phyloP scores from a whole-genome alignment of 352 stramenopile species.

The Globisporangium alternatum region DNA sequence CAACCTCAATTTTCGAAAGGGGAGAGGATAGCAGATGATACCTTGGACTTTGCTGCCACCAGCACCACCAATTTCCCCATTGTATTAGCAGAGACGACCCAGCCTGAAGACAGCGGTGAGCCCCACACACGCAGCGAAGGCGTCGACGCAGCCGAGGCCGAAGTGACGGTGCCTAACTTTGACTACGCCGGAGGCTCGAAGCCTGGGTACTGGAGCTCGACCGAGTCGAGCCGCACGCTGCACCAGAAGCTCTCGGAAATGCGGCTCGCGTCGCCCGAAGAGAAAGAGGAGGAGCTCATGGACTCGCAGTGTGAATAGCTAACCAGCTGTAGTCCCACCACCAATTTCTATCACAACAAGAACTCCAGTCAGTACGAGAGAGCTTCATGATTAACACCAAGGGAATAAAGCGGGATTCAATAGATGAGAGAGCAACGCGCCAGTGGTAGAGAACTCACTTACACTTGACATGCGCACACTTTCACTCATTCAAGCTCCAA shows the following conservation, averaged over 20 bases:
- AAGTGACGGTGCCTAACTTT: constrained; percentile 11
- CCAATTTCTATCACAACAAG: background rate
- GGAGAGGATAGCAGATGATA: background rate
- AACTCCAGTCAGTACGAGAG: background rate
- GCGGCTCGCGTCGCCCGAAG: constrained; percentile 13
- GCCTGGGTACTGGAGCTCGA: constrained; percentile 20
- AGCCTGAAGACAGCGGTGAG: background rate
- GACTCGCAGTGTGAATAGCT: background rate
- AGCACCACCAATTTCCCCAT: background rate
- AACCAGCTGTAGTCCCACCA: background rate
- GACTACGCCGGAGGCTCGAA: constrained; percentile 18
- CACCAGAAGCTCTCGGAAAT: constrained; percentile 22
- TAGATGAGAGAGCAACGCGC: background rate
- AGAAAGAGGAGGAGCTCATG: constrained; percentile 1
- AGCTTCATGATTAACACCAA: background rate
- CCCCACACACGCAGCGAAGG: background rate
- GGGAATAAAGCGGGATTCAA: background rate
- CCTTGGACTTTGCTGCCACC: background rate
- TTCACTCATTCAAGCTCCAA: background rate
- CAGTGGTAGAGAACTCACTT: background rate
- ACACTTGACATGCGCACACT: background rate
- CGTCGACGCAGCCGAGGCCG: background rate
- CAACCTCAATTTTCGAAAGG: background rate
- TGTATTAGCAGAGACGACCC: background rate
- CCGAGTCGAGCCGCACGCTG: constrained; percentile 22